Conservation (phyloP, 352 stramenopile genomes). For the Detonula confervacea region DNA sequence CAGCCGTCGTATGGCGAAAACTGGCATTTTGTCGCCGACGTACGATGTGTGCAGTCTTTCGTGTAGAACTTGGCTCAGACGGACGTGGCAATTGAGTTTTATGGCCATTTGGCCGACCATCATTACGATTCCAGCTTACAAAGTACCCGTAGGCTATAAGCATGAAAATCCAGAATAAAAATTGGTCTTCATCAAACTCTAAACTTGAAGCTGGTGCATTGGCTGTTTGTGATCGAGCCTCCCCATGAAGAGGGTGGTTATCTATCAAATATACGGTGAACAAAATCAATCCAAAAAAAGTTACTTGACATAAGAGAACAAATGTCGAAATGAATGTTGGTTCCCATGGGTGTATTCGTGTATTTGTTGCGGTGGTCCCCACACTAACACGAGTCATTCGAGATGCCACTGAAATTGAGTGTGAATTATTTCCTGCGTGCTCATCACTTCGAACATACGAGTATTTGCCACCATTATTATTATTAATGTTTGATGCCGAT, state of each 20-base stretch:
- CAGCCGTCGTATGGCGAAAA: background rate
- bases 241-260: constrained; percentile 56
- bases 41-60: constrained; percentile 2
- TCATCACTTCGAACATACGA: background rate
- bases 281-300: constrained; percentile 63
- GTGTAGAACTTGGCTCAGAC: background rate
- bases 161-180: constrained; percentile 58
- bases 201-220: constrained; percentile 28
- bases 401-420: background rate
- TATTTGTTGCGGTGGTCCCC: background rate
- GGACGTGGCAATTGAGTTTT: background rate
- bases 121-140: constrained; percentile 44
- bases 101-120: constrained; percentile 22
- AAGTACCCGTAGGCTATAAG: constrained; percentile 62
- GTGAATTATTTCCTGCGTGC: background rate
- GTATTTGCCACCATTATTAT: background rate
- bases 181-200: constrained; percentile 77
- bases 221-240: background rate
- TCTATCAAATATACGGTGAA: constrained; percentile 77
- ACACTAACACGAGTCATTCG: background rate
- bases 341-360: constrained; percentile 25
- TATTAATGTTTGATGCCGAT: background rate
- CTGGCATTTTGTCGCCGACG: constrained; percentile 3
- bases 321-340: constrained; percentile 46
- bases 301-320: constrained; percentile 50